Base-by-base conservation (phyloP, 768 basidiomycete genomes). In the Lentinula guzmanii region DNA sequence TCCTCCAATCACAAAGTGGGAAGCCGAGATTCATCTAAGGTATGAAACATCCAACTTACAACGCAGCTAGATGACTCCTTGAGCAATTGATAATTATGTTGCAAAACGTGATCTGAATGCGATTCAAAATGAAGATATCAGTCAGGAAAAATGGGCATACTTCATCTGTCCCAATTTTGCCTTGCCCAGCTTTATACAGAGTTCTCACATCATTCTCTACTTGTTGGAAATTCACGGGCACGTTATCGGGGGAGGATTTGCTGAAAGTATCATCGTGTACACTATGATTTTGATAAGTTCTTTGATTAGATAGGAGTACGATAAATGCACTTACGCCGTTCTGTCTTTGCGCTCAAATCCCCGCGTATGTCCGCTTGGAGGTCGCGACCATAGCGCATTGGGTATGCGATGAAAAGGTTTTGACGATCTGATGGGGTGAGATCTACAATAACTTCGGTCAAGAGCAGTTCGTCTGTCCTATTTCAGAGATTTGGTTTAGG, bases 241-340 rank as follows among this genome's bases (percentile, higher is more conserved):
- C 66, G 24, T 64, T 63, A 62, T 76, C 76, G 52, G 61, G 61
- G 74, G 72, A 43, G 74, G 63, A 43, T 68, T 68, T 16, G 72
- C 73, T 11, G 67, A 64, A 5, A 76, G 60, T 31, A 72, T 70
- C 72, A 76, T 75, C 55, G 69, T 70, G 69, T 73, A 74, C 67
- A 75, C 69, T 52, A 41, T 13, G 7, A 10, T 15, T 52, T 28
- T 2, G n/a, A 0, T 10, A 18, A 10, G 7, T 16, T 6, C 2
- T 48, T 65, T 57, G 5, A 35, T 41, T 18, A 56, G 58, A 5
- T 61, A 31, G 9, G 42, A 37, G 16, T n/a, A 55, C 57, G 53
- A 34, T 35, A 31, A 1, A 28, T 16, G 54, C 52, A 42, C 60
- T 35, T 5, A 65, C 55, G 42, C 55, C 65, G 34, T 50, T 61